These are phyloP conservation scores for Acanthamoeba triangularis DNA, from an alignment of 208 protist species.

Conservation along the genomic window DNA sequence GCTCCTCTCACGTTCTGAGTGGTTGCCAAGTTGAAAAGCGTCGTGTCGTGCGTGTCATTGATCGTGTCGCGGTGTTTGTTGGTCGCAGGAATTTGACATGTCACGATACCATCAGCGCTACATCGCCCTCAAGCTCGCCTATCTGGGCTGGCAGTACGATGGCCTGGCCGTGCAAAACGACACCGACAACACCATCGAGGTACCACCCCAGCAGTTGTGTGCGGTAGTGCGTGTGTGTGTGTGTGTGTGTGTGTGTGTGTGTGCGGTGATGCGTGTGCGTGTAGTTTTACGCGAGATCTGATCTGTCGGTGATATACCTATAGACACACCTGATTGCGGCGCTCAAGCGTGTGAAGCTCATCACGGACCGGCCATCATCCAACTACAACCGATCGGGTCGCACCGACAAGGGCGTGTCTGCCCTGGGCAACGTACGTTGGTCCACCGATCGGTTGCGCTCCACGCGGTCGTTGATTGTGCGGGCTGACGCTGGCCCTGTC, in stretches of 20 bases:
- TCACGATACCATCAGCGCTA: conserved; percentile 65
- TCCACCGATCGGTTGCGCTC: no score
- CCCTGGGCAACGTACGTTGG: conserved; percentile 90
- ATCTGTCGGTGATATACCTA: background rate
- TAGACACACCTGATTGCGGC: conserved; percentile 87
- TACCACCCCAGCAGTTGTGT: conserved; percentile 5
- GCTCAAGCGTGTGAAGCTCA: conserved; percentile 86
- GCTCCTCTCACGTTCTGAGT: background rate
- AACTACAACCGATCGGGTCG: conserved; percentile 92
- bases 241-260: background rate
- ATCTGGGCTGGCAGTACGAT: conserved; percentile 91
- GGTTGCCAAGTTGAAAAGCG: no score
- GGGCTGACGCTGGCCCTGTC: background rate
- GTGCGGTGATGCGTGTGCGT: no score
- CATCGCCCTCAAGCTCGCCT: conserved; percentile 91
- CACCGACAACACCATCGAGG: conserved; percentile 89
- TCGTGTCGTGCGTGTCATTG: background rate
- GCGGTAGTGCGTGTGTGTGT: no score
- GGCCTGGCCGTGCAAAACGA: conserved; percentile 90
- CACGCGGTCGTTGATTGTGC: background rate
- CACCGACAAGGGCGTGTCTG: conserved; percentile 95
- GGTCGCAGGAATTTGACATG: conserved; percentile 62
- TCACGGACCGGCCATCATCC: conserved; percentile 72
- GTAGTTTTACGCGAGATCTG: no score
- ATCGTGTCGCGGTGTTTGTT: background rate